These are phyloP conservation scores for Cryptococcus sp. DNA, from an alignment of 1,284 basidiomycete species.

Conservation along the genomic window DNA sequence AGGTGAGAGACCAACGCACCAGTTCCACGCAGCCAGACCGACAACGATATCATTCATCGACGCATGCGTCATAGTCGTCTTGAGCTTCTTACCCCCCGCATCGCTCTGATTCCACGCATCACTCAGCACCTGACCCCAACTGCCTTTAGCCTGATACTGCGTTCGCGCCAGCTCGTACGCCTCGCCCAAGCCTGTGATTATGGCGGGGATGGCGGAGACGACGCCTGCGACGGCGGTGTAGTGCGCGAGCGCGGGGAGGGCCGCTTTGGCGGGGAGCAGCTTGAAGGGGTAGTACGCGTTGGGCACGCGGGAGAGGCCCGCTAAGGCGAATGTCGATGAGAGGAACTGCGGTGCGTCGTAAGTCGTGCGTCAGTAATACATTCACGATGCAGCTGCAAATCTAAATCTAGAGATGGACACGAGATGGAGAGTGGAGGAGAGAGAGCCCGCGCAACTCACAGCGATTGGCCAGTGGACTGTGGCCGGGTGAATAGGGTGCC, in stretches of 20 bases:
- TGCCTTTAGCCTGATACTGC: conserved; percentile 33
- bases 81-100: conserved; percentile 36
- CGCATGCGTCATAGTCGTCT: conserved; percentile 44
- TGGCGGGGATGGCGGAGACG: conserved; percentile 33
- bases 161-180: conserved; percentile 38
- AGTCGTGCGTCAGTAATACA: background rate
- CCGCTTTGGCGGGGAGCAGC: conserved; percentile 25
- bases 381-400: background rate
- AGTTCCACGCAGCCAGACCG: conserved; percentile 39
- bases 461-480: conserved; percentile 37
- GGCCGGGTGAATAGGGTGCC: conserved; percentile 35
- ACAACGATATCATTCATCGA: conserved; percentile 44
- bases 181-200: conserved; percentile 41
- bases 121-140: conserved; percentile 22
- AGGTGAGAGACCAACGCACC: conserved; percentile 21
- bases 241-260: conserved; percentile 32
- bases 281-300: conserved; percentile 19
- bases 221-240: conserved; percentile 40
- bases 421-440: too few species aligned
- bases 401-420: background rate
- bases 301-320: conserved; percentile 32
- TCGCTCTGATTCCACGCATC: conserved; percentile 34
- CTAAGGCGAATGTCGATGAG: conserved; percentile 31
- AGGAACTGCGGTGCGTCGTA: conserved; percentile 22
- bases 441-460: conserved; percentile 14